Conservation (phyloP, 495 filamentous ascomycete genomes). For the Rhizodiscina lignyota region DNA sequence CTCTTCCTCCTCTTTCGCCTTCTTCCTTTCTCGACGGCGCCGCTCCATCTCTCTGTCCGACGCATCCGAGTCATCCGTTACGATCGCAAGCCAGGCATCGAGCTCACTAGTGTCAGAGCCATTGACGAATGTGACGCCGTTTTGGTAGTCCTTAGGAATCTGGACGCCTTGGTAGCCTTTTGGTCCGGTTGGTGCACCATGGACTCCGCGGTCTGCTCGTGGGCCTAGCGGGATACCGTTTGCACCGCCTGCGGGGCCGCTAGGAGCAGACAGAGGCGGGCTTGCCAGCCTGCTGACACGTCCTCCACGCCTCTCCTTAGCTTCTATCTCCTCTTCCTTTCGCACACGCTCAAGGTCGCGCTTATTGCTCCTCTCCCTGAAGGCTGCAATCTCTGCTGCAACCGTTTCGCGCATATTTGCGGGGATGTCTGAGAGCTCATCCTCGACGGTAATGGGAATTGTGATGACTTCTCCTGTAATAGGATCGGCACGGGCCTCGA, state of each 20-base stretch:
- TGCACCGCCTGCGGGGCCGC: constrained; percentile 51
- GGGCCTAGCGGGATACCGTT: constrained; percentile 82
- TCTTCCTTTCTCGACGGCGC: constrained; percentile 50
- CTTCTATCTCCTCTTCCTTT: constrained; percentile 82
- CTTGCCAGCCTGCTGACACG: constrained; percentile 54
- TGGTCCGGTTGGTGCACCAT: constrained; percentile 69
- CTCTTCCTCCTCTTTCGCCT: constrained; percentile 59
- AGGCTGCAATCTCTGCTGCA: constrained; percentile 83
- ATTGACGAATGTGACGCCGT: constrained; percentile 76
- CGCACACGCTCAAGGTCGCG: constrained; percentile 76
- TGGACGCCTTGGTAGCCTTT: constrained; percentile 51
- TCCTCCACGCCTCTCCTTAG: constrained; percentile 57
- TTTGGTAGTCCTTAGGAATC: constrained; percentile 62
- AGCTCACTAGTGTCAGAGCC: constrained; percentile 53
- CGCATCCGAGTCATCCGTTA: constrained; percentile 67
- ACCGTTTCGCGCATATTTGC: constrained; percentile 95
- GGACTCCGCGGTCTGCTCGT: constrained; percentile 46
- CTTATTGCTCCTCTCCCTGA: constrained; percentile 75
- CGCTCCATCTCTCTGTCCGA: constrained; percentile 73
- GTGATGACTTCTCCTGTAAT: constrained; percentile 62
- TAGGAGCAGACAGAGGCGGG: constrained; percentile 47
- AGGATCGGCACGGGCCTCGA: constrained; percentile 33
- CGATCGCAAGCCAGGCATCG: constrained; percentile 44
- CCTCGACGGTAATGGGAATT: constrained; percentile 75
- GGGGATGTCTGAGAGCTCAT: constrained; percentile 91